Evolutionary conservation across 176 grass and related monocot genomes (phyloP), one percentile per base, ranked within the genome.

Genomic region (Zoysia pacifica): DNA sequence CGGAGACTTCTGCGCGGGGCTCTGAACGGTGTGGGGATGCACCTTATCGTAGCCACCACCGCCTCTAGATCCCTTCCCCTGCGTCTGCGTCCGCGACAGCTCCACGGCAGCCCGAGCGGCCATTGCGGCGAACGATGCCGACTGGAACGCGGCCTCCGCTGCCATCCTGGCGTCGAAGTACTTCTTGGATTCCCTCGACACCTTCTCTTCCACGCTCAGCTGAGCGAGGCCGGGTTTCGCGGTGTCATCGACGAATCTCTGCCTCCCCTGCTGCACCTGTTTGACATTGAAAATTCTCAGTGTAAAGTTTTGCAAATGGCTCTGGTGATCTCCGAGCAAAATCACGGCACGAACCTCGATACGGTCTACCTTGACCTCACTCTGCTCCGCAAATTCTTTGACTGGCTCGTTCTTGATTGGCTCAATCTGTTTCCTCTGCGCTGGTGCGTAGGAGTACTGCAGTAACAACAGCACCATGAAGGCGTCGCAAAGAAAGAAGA

Each of bases 61-160:
- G 18, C 82, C 82, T 48, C 77, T 70, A 48, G 56, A 5, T 1
- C 87, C 72, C 38, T 81, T 89, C 59, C 78, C 78, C 14, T 67
- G 82, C 0, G 70, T 70, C 86, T 89, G 82, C 50, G 66, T 51
- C 59, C 87, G 87, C 0, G 87, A 89, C 50, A 89, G 87, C 59
- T 89, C 66, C n/a, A 85, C 87, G 42, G 87, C 87, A 4, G 72
- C 87, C 14, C 87, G 77, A 4, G 82, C 87, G 5, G 87, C 87
- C 82, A 85, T 89, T n/a, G 82, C 87, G 5, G 87, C 87, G 78
- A 89, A 89, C 50, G 78, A 60, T 6, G 87, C 87, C 3, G 87
- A 89, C 78, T 71, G 14, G 78, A 81, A 89, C 2, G 87, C 87
- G 0, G 82, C 87, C 78, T 89, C 87, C 59, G 87, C 87, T 59